A percentile compares a stretch with the other conserved stretches of the same genome.
Conservation (phyloP, 768 basidiomycete genomes). For the Rhodotorula babjevae region DNA sequence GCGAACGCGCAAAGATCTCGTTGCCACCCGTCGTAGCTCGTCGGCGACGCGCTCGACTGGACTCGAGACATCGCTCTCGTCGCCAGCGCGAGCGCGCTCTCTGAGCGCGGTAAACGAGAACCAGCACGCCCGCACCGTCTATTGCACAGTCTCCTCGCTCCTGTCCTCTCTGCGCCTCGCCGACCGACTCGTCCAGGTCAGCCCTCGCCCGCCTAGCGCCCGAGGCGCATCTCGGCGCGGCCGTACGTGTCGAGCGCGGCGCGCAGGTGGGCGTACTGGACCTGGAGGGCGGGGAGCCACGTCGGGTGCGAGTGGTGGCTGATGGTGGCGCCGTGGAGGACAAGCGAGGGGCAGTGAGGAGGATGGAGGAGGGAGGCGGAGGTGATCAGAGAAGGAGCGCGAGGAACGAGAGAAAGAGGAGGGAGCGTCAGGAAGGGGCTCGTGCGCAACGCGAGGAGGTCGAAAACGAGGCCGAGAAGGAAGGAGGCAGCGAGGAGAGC, state of each 20-base stretch:
- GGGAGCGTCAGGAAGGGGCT: too few species aligned
- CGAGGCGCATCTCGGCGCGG: conserved; percentile 37
- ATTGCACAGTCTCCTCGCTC: too few species aligned
- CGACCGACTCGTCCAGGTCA: background rate
- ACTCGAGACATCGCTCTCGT: too few species aligned
- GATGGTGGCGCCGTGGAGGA: background rate
- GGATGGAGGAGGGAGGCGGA: background rate
- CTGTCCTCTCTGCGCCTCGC: too few species aligned
- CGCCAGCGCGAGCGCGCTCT: too few species aligned
- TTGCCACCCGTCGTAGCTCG: too few species aligned
- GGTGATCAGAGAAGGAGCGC: background rate
- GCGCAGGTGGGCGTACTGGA: conserved; percentile 29
- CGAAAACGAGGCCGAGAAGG: background rate
- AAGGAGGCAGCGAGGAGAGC: background rate
- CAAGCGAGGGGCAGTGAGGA: background rate
- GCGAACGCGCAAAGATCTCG: too few species aligned
- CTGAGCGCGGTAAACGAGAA: too few species aligned
- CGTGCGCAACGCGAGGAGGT: too few species aligned
- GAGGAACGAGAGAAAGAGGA: background rate
- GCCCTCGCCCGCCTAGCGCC: too few species aligned
- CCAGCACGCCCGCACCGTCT: too few species aligned
- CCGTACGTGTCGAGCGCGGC: conserved; percentile 39
- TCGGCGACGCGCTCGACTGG: too few species aligned
- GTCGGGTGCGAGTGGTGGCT: conserved; percentile 38
- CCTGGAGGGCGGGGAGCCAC: conserved; percentile 23